Evolutionary conservation across 768 basidiomycete species (phyloP), one percentile per base, ranked within the genome.

Genomic region (Russula olivacea): DNA sequence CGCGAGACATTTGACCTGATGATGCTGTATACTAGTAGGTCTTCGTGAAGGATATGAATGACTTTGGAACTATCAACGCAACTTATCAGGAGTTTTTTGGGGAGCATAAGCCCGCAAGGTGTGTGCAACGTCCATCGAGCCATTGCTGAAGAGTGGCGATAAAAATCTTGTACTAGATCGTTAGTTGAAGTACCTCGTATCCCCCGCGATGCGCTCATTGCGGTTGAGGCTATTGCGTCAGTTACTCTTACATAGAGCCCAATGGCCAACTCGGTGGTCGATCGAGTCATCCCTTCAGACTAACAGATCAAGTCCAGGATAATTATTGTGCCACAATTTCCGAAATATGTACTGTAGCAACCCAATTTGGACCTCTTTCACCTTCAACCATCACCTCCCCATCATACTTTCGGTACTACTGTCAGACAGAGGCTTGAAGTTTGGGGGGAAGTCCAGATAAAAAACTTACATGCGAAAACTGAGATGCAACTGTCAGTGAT

Each of bases 11-110:
- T 43, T 59, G 45, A 63, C 21, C 38, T 19, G n/a, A 49, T 34
- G 17, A 5, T 19, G 21, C 11, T 32, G 7, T 17, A 12, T 51
- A 12, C 36, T 36, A 0, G 34, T 12, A 93, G 93, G 88, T 95
- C 28, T 98, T 97, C 78, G 75, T 98, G 72, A 93, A 96, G 74
- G 78, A 83, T 65, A 95, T 98, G 92, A 79, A 91, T 68, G 91
- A 99, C 74, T 98, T 98, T 71, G 84, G 71, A 4, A 76, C 80
- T 47, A 84, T 97, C 69, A 98, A 98, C 74, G 82, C 75, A 17
- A 79, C 93, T 66, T 98, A 97, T 73, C 82, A 83, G 40, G 78
- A 83, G 59, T 88, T 91, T 75, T 98, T 98, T 72, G 93, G 91
- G 11, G 80, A 83, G 36, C 91, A 95, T 77, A 94, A 91, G 74